phyloP scores from a whole-genome alignment of 2,329 filamentous ascomycete species.

The Graphilbum fragrans region DNA sequence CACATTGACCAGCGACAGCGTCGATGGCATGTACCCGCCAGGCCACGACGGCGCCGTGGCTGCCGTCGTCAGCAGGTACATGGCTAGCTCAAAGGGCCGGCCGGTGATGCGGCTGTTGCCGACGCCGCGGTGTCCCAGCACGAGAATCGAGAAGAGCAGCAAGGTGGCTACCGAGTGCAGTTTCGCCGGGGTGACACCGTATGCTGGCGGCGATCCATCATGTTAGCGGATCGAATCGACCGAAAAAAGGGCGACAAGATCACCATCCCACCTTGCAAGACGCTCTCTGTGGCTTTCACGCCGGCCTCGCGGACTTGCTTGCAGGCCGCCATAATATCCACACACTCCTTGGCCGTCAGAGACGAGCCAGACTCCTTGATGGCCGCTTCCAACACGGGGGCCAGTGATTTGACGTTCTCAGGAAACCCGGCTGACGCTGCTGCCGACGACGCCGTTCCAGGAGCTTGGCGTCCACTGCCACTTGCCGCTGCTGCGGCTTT shows the following conservation, averaged over 20 bases:
- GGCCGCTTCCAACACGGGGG: not conserved
- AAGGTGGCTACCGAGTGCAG: constrained; percentile 20
- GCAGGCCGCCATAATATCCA: not conserved
- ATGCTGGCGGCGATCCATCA: constrained; percentile 7
- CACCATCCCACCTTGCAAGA: not conserved
- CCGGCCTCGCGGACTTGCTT: not conserved
- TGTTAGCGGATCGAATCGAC: not conserved
- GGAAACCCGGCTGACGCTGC: not conserved
- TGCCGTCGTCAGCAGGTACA: constrained; percentile 22
- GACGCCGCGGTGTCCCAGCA: not conserved
- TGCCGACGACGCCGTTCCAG: not conserved
- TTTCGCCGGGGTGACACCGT: constrained; percentile 14
- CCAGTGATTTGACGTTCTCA: not conserved
- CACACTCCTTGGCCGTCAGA: constrained; percentile 3
- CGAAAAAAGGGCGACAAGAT: not conserved
- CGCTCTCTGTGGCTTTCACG: not conserved
- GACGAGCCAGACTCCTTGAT: not conserved
- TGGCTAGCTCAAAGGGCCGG: constrained; percentile 11
- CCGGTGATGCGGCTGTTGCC: not conserved
- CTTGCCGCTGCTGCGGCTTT: not conserved
- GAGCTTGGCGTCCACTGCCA: not conserved
- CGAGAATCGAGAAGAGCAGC: constrained; percentile 11
- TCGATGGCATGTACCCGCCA: constrained; percentile 22
- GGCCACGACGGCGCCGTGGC: not conserved
- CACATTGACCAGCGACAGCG: constrained; percentile 17